Base-by-base conservation (phyloP, 176 grass and related monocot genomes). In the Aegilops longissima region DNA sequence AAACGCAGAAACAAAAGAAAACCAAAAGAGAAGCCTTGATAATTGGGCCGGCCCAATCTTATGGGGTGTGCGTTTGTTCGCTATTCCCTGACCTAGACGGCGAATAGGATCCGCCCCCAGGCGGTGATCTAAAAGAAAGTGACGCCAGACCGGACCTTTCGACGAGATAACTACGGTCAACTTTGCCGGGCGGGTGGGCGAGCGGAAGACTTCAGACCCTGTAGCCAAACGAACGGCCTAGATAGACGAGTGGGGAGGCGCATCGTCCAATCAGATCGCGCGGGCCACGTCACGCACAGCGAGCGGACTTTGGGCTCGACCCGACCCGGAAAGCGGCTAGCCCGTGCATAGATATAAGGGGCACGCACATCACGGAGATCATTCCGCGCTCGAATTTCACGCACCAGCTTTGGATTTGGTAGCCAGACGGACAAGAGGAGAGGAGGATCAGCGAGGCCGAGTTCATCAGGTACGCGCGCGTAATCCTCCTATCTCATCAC, bases 181-280 rank as follows among this genome's bases (percentile, higher is more conserved):
- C 16, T 18, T 21, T 59, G 56, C 6, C 56, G 6, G 56, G 7
- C 56, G 20, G 56, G 14, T 3, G 40, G 40, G 47, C 47, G 47
- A 14, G 47, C 47, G 47, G 13, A 44, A 6, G 21, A 24, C 9
- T 12, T 18, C 14, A 14, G 24, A 83, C 20, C 71, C 34, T 8
- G 4, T 24, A 68, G 38, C 25, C 0, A 25, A 34, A 1, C 25
- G 33, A 39, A 73, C 81, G 68, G 23, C 68, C 14, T 10, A 3
- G 68, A 73, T 62, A 23, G 23, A 8, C 35, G 16, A 2, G 0
- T 20, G 0, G 36, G 11, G 54, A 75, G 38, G 56, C 16, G 9
- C 58, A 8, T 42, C 17, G 54, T 16, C 87, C 76, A 89, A 89
- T 89, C 82, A 85, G 82, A 89, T 33, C 42, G 42, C 76, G 87